Conservation (phyloP, 2,329 filamentous ascomycete species). For the Tolypocladium inflatum region DNA sequence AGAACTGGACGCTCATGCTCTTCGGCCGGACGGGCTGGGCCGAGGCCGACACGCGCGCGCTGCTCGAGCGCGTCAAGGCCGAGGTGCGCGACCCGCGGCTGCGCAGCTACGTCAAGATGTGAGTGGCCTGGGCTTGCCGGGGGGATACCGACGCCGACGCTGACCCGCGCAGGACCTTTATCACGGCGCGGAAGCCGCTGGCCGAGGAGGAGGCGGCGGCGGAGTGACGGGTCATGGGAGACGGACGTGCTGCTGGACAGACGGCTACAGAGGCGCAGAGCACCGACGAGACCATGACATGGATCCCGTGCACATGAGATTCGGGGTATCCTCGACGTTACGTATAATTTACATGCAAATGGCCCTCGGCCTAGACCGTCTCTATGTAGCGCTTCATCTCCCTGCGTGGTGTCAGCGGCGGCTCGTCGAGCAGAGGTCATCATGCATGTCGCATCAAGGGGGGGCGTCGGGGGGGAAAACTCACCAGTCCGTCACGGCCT, state of each 20-base stretch:
- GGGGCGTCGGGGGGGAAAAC: no score
- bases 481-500: constrained; percentile 88
- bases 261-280: not conserved
- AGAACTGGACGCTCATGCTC: constrained; percentile 22
- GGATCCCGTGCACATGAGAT: not conserved
- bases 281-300: not conserved
- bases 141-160: no score
- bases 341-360: not conserved
- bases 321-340: not conserved
- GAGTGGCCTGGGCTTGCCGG: no score
- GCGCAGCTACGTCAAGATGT: constrained; percentile 21
- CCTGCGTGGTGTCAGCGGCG: constrained; percentile 36
- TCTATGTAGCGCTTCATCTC: constrained; percentile 58
- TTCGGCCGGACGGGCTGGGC: constrained; percentile 21
- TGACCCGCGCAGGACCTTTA: constrained; percentile 15
- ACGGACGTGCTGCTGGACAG: not conserved
- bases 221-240: not conserved
- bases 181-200: constrained; percentile 21
- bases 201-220: not conserved
- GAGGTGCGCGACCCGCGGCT: constrained; percentile 19
- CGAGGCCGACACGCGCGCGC: constrained; percentile 18
- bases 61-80: constrained; percentile 20
- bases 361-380: constrained; percentile 3
- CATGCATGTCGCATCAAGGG: no score
- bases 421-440: no score